Percentiles rank a stretch among this genome's conserved stretches.
These are phyloP conservation scores for Penstemon davidsonii DNA, from an alignment of 257 asterid genomes.

Conservation along the genomic window DNA sequence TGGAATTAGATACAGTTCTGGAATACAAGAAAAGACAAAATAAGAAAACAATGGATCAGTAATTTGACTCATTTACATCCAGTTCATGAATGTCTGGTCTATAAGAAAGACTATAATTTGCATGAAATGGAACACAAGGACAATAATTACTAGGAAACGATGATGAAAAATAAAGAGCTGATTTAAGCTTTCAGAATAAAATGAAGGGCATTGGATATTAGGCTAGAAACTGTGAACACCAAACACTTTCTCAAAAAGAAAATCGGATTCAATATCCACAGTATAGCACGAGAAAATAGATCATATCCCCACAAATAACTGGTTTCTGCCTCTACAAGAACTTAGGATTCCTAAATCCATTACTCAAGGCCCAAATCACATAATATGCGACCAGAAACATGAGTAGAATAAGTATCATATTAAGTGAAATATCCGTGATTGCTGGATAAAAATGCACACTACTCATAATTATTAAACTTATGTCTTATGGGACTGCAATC, in stretches of 20 bases:
- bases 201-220: not conserved
- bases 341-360: slow-evolving; percentile 7
- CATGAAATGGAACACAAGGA: not conserved
- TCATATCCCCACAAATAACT: not conserved
- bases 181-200: not conserved
- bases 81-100: not conserved
- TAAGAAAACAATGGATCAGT: not conserved
- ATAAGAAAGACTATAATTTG: not conserved
- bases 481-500: not conserved
- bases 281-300: not conserved
- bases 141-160: not conserved
- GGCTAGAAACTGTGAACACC: not conserved
- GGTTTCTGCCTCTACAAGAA: not conserved
- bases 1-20: slow-evolving; percentile 12
- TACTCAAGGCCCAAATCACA: not conserved
- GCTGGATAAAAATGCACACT: not conserved
- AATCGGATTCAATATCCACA: not conserved
- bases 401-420: slow-evolving; percentile 14
- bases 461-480: not conserved
- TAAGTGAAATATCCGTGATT: not conserved
- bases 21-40: not conserved
- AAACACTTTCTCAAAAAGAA: not conserved
- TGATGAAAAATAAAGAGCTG: not conserved
- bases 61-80: not conserved
- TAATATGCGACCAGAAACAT: not conserved